Conservation (phyloP, 331 rosid species). For the Malus hybrid region DNA sequence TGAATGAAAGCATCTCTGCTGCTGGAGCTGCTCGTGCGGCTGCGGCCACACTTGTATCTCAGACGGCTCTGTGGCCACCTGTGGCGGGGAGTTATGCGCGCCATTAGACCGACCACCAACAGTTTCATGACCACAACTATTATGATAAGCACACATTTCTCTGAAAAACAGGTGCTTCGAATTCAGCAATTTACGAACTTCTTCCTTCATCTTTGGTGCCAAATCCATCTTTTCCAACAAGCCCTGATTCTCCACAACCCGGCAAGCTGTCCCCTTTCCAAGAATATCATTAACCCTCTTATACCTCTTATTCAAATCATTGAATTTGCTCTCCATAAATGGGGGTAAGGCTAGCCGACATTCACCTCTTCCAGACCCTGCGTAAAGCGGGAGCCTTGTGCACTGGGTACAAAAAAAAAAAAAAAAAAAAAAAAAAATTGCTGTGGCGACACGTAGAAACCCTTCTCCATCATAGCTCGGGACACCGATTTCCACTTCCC, state of each 20-base stretch:
- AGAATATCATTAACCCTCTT: conserved; percentile 90
- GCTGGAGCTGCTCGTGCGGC: conserved; percentile 15
- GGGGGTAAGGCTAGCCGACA: no score
- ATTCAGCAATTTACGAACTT: conserved; percentile 66
- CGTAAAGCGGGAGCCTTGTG: no score
- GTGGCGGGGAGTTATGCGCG: conserved; percentile 38
- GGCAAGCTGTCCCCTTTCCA: conserved; percentile 87
- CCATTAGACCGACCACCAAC: conserved; percentile 7
- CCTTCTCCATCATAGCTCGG: conserved; percentile 80
- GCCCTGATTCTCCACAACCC: conserved; percentile 73
- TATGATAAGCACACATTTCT: conserved; percentile 98
- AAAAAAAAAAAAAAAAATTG: no score
- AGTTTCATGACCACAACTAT: conserved; percentile 58
- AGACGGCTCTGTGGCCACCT: conserved; percentile 32
- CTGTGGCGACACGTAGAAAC: conserved; percentile 85
- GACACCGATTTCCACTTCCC: conserved; percentile 98
- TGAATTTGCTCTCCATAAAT: no score
- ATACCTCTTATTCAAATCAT: conserved; percentile 88
- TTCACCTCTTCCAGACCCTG: no score
- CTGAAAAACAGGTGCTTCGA: conserved; percentile 89
- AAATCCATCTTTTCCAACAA: conserved; percentile 77
- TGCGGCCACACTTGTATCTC: conserved; percentile 2
- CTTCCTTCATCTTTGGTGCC: conserved; percentile 60
- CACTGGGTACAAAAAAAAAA: no score
- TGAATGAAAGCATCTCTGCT: conserved; percentile 48